Conservation (phyloP, 176 grass and related monocot species). For the Sorghum bicolor region Sorghum_bicolor_NCBIv3 NC_012875.2:46798001-46798500, state of each 20-base stretch:
- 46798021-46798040: not conserved
- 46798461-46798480: not conserved
- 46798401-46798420: not conserved
- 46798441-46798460: not conserved
- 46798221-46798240: not conserved
- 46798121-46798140: not conserved
- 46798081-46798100: not conserved
- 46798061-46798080: not conserved
- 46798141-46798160: too few species aligned
- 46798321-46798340: not conserved
- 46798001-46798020: not conserved
- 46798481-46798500: not conserved
- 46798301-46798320: not conserved
- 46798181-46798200: not conserved
- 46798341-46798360: not conserved
- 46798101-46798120: not conserved
- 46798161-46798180: not conserved
- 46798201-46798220: not conserved
- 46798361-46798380: not conserved
- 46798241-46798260: not conserved
- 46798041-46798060: not conserved
- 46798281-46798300: not conserved
- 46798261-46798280: not conserved
- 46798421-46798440: not conserved
- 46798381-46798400: not conserved